phyloP scores from a whole-genome alignment of 202 grass and related monocot genomes.

The Carex arenaria region DNA sequence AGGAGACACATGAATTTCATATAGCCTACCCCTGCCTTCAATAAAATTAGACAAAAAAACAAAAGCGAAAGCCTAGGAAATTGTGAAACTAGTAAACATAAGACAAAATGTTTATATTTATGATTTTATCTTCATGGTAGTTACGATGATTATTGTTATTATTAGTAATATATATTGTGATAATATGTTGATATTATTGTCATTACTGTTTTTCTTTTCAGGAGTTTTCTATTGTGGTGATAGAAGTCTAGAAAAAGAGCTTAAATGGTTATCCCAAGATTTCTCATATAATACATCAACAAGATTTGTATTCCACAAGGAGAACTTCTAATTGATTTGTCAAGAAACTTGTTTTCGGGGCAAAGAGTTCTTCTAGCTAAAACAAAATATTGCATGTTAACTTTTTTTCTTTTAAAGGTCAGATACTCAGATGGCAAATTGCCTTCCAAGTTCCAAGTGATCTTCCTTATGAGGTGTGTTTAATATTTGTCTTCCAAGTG shows the following conservation, averaged over 20 bases:
- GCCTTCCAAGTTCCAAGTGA: no score
- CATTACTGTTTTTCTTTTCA: background rate
- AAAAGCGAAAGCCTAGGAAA: background rate
- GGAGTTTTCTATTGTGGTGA: conserved; percentile 79
- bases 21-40: background rate
- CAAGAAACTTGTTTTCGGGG: background rate
- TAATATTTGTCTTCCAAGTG: no score
- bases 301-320: conserved; percentile 91
- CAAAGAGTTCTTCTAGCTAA: background rate
- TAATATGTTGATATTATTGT: background rate
- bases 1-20: background rate
- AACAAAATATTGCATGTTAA: background rate
- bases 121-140: background rate
- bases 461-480: no score
- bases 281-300: conserved; percentile 64
- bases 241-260: conserved; percentile 43
- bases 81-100: no score
- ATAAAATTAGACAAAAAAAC: background rate
- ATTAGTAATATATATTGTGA: background rate
- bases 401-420: no score
- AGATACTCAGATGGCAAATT: background rate
- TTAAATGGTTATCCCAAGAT: conserved; percentile 44
- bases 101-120: background rate
- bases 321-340: conserved; percentile 50
- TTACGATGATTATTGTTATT: background rate